phyloP scores from a whole-genome alignment of 2,329 filamentous ascomycete species.

The Botrytis paeoniae region DNA sequence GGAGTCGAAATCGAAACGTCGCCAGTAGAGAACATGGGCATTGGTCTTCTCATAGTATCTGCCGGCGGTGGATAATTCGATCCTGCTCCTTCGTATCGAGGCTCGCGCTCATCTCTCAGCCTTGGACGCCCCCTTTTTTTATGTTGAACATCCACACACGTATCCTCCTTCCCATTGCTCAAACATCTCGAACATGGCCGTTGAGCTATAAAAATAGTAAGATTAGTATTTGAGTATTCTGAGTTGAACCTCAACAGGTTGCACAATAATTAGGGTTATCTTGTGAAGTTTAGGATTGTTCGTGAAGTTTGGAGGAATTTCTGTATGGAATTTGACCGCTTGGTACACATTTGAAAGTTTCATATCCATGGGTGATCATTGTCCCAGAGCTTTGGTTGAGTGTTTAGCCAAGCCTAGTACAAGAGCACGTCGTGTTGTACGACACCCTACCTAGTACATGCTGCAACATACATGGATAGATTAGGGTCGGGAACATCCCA shows the following conservation, averaged over 20 bases:
- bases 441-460: slow-evolving; percentile 10
- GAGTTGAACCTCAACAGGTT: not conserved
- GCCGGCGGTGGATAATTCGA: slow-evolving; percentile 33
- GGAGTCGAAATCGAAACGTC: slow-evolving; percentile 44
- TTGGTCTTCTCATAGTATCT: slow-evolving; percentile 44
- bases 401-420: slow-evolving; percentile 6
- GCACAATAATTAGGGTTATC: not conserved
- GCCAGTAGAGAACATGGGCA: slow-evolving; percentile 49
- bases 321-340: no score
- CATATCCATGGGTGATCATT: not conserved
- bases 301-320: not conserved
- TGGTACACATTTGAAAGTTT: not conserved
- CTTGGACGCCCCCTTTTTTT: slow-evolving; percentile 80
- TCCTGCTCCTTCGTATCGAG: slow-evolving; percentile 49
- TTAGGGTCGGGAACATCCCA: not conserved
- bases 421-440: slow-evolving; percentile 9
- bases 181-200: slow-evolving; percentile 76
- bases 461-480: slow-evolving; percentile 8
- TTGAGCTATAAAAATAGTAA: slow-evolving; percentile 52
- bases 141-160: slow-evolving; percentile 79
- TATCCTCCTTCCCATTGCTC: slow-evolving; percentile 75
- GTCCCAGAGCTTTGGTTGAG: slow-evolving; percentile 2
- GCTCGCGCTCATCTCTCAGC: slow-evolving; percentile 67
- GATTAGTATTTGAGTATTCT: not conserved
- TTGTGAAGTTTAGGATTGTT: not conserved